phyloP scores from a whole-genome alignment of 108 stramenopile species.

The Nitzschia sp. region DNA sequence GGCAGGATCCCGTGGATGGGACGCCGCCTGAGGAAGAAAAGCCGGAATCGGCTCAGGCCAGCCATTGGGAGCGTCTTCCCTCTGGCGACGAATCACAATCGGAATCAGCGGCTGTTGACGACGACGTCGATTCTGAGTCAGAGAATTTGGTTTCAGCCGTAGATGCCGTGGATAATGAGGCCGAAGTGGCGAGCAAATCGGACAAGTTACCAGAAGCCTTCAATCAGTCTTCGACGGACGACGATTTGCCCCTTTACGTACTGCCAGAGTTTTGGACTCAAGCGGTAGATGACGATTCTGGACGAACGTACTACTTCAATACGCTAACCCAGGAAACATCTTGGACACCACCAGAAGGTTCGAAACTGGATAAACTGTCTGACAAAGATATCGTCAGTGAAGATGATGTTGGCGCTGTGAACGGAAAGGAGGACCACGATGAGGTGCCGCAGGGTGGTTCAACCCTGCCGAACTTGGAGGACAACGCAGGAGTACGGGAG shows the following conservation, averaged over 20 bases:
- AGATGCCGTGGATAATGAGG: not conserved
- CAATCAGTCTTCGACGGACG: no score
- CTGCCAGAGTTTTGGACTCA: constrained; percentile 53
- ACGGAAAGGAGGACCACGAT: not conserved
- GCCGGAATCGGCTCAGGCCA: not conserved
- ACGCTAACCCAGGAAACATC: constrained; percentile 25
- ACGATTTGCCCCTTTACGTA: not conserved
- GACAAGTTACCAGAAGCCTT: not conserved
- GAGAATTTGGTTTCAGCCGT: not conserved
- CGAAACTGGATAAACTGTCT: not conserved
- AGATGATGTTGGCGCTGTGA: not conserved
- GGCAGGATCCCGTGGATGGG: not conserved
- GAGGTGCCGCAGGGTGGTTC: not conserved
- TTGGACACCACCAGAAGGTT: constrained; percentile 28
- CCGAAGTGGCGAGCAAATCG: not conserved
- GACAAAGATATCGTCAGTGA: not conserved
- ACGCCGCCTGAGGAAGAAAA: not conserved
- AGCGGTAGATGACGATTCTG: constrained; percentile 39
- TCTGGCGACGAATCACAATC: not conserved
- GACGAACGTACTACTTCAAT: constrained; percentile 48
- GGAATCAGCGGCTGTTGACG: not conserved
- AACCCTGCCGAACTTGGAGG: no score
- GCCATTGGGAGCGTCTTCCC: not conserved
- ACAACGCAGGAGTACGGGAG: no score
- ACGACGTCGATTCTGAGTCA: not conserved